phyloP scores from a whole-genome alignment of 2,329 filamentous ascomycete genomes.

The Zalaria obscura region DNA sequence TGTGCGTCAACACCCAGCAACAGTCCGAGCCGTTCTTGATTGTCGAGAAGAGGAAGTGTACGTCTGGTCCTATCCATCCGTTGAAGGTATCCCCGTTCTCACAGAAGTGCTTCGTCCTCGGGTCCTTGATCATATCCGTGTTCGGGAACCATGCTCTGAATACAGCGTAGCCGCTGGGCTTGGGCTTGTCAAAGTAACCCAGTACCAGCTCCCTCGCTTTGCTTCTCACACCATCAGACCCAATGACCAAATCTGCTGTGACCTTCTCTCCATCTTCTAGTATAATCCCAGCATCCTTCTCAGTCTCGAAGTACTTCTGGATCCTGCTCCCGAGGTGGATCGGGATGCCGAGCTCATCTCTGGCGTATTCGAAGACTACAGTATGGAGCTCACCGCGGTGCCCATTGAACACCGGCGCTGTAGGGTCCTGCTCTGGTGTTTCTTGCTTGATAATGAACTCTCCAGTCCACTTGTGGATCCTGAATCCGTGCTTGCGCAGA shows the following conservation, averaged over 20 bases:
- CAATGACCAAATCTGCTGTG: slow-evolving; percentile 32
- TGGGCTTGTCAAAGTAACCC: slow-evolving; percentile 37
- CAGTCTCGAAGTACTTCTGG: slow-evolving; percentile 41
- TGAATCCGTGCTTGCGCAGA: slow-evolving; percentile 40
- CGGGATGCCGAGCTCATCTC: slow-evolving; percentile 38
- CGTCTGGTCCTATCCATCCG: slow-evolving; percentile 22
- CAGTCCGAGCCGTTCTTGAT: slow-evolving; percentile 21
- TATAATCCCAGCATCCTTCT: slow-evolving; percentile 35
- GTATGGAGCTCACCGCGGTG: slow-evolving; percentile 47
- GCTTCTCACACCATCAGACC: slow-evolving; percentile 37
- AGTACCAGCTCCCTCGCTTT: slow-evolving; percentile 36
- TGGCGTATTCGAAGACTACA: slow-evolving; percentile 44
- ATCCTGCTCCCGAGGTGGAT: slow-evolving; percentile 40
- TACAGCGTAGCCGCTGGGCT: slow-evolving; percentile 38
- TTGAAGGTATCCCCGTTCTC: slow-evolving; percentile 23
- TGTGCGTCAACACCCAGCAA: slow-evolving; percentile 31
- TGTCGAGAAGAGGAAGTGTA: slow-evolving; percentile 24
- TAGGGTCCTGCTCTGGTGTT: slow-evolving; percentile 28
- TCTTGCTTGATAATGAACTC: slow-evolving; percentile 45
- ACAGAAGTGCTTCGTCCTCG: slow-evolving; percentile 22
- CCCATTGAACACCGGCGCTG: slow-evolving; percentile 44
- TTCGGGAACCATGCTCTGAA: slow-evolving; percentile 33
- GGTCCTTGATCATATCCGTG: slow-evolving; percentile 23
- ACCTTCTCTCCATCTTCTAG: slow-evolving; percentile 34
- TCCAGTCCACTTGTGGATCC: slow-evolving; percentile 48